Base-by-base conservation (phyloP, 1,284 basidiomycete genomes). In the Microbotryum intermedium region DNA sequence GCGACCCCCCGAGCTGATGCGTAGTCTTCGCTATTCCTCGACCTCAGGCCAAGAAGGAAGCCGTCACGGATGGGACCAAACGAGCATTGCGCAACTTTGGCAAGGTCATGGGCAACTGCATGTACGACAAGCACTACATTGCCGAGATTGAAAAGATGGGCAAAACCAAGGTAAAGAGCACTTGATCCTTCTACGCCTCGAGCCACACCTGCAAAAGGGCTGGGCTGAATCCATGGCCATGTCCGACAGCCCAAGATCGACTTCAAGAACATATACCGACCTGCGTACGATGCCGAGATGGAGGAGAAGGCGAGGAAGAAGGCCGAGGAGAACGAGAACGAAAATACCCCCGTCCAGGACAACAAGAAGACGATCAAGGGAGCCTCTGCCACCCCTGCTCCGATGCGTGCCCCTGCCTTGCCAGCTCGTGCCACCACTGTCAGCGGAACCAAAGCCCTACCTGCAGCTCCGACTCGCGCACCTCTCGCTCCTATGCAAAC, bases 11-110 rank as follows among this genome's bases (percentile, higher is more conserved):
- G 20, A 13, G 47, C 55, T 54, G 23, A 60, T n/a, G 9, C 25
- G 23, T 5, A 28, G 23, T 6, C 50, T 25, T 4, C 2, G 25
- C 18, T 11, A 2, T 23, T 18, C 46, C 4, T 10, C 39, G n/a
- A n/a, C 47, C 26, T 16, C 70, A 97, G 91, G 90, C 88, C 70
- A 94, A 95, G 80, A 98, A 98, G 72, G 94, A 97, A 73, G 92
- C 95, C 0, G 87, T 97, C 0, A 98, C 94, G 0, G 94, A 98
- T 70, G 93, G 82, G 0, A 77, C 94, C 50, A 98, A 98, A 76
- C 84, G 94, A 42, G 83, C 90, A 0, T 78, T 98, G 23, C 82
- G 90, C 53, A 90, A 85, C 67, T 98, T 98, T 74, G 94, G 95
- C 53, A 94, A 93, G 72, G 77, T 97, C 1, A 79, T 97, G 11